Evolutionary conservation across 1,139 yeast species (phyloP).

Genomic region (Debaryomyces singareniensis): DNA sequence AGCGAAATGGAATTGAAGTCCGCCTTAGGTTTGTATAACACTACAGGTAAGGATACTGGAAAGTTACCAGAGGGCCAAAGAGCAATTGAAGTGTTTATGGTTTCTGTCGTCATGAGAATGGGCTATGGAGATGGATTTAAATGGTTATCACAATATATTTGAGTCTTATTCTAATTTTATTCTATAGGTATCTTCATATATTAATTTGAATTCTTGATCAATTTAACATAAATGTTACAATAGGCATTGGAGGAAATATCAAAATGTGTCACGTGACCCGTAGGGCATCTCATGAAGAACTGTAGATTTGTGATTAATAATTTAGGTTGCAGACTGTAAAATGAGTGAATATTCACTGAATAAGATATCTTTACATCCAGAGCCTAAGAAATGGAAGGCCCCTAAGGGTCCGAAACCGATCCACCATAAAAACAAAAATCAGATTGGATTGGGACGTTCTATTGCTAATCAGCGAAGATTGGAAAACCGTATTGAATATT

Average conservation of each 20-base stretch:
- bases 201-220: too few relatives aligned
- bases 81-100: slow-evolving; percentile 96
- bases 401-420: slow-evolving; percentile 93
- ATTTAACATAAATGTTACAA: too few relatives aligned
- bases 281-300: too few relatives aligned
- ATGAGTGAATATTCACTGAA: slow-evolving; percentile 19
- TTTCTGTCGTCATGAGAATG: slow-evolving; percentile 94
- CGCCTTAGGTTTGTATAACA: slow-evolving; percentile 76
- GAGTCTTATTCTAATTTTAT: too few relatives aligned
- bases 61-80: slow-evolving; percentile 71
- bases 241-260: too few relatives aligned
- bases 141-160: slow-evolving; percentile 94
- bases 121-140: slow-evolving; percentile 95
- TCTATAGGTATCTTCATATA: too few relatives aligned
- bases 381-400: slow-evolving; percentile 47
- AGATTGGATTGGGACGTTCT: slow-evolving; percentile 80
- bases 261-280: slow-evolving; percentile 1
- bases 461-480: slow-evolving; percentile 68
- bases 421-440: slow-evolving; percentile 74
- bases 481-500: slow-evolving; percentile 62
- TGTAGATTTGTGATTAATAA: too few relatives aligned
- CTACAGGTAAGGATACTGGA: slow-evolving; percentile 79
- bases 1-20: slow-evolving; percentile 92
- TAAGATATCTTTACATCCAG: slow-evolving; percentile 43
- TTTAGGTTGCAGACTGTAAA: neutral